These are phyloP conservation scores for Penicillium sp. DNA, from an alignment of 2,329 filamentous ascomycete genomes.

Conservation along the genomic window DNA sequence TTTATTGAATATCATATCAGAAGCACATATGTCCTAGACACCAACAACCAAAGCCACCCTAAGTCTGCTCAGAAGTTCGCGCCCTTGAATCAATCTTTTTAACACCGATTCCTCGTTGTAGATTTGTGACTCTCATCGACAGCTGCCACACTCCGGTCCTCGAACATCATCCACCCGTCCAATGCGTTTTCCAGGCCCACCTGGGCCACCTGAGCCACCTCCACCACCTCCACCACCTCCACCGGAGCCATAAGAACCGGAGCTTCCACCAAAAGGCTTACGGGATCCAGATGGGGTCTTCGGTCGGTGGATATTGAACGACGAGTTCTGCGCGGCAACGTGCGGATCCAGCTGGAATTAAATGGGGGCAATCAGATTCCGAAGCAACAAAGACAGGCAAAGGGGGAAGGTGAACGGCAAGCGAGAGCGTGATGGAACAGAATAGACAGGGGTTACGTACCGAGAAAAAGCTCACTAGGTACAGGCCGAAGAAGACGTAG, in stretches of 20 bases:
- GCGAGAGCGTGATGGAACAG: too few species aligned
- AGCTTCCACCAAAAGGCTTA: conserved; percentile 27
- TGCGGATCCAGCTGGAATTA: conserved; percentile 46
- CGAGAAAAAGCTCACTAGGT: conserved; percentile 51
- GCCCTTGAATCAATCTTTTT: background rate
- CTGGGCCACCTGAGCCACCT: conserved; percentile 24
- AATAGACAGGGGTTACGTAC: conserved; percentile 32
- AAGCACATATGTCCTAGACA: background rate
- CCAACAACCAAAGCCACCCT: background rate
- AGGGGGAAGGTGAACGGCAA: background rate
- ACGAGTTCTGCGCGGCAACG: conserved; percentile 45
- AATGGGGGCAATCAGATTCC: conserved; percentile 12
- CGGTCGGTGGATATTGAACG: conserved; percentile 45
- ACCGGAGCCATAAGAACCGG: conserved; percentile 17
- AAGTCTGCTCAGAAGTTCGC: background rate
- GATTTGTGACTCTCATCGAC: conserved; percentile 29
- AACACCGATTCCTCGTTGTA: background rate
- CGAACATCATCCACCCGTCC: conserved; percentile 51
- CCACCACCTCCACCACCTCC: conserved; percentile 30
- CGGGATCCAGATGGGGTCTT: conserved; percentile 24
- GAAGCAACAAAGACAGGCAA: background rate
- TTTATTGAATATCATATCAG: background rate
- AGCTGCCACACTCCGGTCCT: conserved; percentile 50
- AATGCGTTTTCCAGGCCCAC: conserved; percentile 39
- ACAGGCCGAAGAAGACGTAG: conserved; percentile 52